A percentile compares a stretch with the other conserved stretches of the same genome.
phyloP scores from a whole-genome alignment of 768 basidiomycete genomes.

The Butyriboletus loyo region DNA sequence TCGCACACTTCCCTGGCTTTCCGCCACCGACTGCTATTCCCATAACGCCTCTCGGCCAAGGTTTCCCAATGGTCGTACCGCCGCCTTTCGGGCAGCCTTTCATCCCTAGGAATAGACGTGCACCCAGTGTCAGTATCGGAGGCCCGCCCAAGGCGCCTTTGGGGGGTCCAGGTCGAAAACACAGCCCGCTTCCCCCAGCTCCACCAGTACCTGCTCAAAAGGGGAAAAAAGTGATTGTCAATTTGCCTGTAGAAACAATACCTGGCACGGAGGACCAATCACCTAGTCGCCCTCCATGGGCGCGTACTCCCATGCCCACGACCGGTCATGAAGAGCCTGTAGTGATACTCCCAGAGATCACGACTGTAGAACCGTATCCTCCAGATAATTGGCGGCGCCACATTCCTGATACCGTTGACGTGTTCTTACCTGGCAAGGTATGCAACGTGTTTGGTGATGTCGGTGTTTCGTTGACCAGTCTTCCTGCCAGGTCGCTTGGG shows the following conservation, averaged over 20 bases:
- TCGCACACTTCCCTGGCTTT: slow-evolving; percentile 63
- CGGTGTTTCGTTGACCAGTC: slow-evolving; percentile 3
- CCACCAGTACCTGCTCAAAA: slow-evolving; percentile 40
- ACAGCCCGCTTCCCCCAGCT: slow-evolving; percentile 55
- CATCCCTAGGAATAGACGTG: slow-evolving; percentile 59
- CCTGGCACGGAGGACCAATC: slow-evolving; percentile 36
- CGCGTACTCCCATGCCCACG: slow-evolving; percentile 52
- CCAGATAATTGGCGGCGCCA: slow-evolving; percentile 56
- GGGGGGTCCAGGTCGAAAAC: slow-evolving; percentile 76
- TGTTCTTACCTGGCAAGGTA: slow-evolving; percentile 82
- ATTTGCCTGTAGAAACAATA: slow-evolving; percentile 67
- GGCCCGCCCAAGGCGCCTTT: slow-evolving; percentile 87
- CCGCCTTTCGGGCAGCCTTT: slow-evolving; percentile 49
- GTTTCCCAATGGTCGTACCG: slow-evolving; percentile 51
- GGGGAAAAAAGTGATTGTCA: slow-evolving; percentile 65
- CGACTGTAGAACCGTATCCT: slow-evolving; percentile 57
- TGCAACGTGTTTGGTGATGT: slow-evolving; percentile 16
- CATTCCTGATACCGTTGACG: slow-evolving; percentile 70
- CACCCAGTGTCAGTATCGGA: slow-evolving; percentile 67
- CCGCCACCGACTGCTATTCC: slow-evolving; percentile 54
- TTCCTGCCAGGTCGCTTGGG: slow-evolving; percentile 62
- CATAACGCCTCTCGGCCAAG: slow-evolving; percentile 57
- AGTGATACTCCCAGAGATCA: slow-evolving; percentile 31
- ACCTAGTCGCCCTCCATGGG: slow-evolving; percentile 51
- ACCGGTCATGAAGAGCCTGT: slow-evolving; percentile 31